phyloP scores from a whole-genome alignment of 139 green algal genomes.

The Deuterostichococcus epilithicus region DNA sequence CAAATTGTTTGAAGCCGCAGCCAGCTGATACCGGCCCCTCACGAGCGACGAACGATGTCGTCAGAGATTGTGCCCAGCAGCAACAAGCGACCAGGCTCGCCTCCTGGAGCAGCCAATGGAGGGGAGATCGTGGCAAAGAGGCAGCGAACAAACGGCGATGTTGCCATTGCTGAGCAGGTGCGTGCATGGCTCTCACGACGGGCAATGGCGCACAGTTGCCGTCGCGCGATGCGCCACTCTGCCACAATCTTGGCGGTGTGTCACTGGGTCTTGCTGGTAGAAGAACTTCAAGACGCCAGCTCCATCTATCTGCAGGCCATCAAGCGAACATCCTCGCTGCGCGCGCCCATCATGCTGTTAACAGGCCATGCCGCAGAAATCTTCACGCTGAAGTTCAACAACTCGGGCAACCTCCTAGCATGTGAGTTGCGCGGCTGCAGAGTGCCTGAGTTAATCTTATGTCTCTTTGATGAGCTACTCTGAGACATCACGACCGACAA shows the following conservation, averaged over 20 bases:
- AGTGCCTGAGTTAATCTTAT: no score
- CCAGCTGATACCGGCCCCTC: no score
- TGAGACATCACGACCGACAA: no score
- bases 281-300: background rate
- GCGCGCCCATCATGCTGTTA: slow-evolving; percentile 84
- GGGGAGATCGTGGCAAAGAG: slow-evolving; percentile 10
- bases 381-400: slow-evolving; percentile 77
- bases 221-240: no score
- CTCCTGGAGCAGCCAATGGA: background rate
- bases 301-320: slow-evolving; percentile 20
- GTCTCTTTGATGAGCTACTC: no score
- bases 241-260: no score
- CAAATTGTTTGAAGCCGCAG: no score
- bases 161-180: background rate
- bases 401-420: slow-evolving; percentile 73
- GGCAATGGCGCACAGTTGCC: background rate
- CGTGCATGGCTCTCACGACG: background rate
- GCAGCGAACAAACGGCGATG: slow-evolving; percentile 11
- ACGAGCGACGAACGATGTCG: no score
- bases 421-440: slow-evolving; percentile 10
- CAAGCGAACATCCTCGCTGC: slow-evolving; percentile 51
- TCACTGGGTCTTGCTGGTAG: no score
- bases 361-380: slow-evolving; percentile 80
- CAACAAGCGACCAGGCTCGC: background rate
- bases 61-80: background rate